Conservation (phyloP, 2,329 filamentous ascomycete species). For the Aspergillus brasiliensis region DNA sequence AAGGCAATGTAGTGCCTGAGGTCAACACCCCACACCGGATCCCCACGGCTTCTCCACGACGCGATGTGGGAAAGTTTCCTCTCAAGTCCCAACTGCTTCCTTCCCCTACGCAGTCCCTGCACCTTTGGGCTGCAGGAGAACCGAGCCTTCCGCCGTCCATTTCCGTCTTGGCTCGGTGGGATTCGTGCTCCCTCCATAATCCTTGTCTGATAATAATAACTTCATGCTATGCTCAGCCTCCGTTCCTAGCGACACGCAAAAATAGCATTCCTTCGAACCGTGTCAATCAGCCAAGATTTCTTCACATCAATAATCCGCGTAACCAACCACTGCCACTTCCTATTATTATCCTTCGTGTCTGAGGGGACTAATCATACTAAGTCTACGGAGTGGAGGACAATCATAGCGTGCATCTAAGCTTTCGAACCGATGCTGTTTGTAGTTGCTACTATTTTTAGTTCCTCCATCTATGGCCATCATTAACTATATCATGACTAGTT, state of each 20-base stretch:
- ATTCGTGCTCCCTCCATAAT: neutral
- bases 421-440: neutral
- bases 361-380: neutral
- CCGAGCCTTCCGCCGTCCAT: neutral
- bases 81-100: neutral
- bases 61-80: neutral
- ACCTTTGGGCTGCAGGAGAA: neutral
- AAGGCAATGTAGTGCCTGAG: neutral
- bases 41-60: conserved; percentile 5
- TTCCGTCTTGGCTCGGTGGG: conserved; percentile 1
- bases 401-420: neutral
- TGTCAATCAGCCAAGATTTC: neutral
- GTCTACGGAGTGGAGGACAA: neutral
- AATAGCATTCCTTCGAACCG: neutral
- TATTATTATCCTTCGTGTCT: neutral
- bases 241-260: neutral
- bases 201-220: neutral
- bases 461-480: neutral
- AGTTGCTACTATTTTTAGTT: neutral
- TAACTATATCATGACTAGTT: too few species aligned
- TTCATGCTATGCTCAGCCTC: neutral
- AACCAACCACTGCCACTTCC: neutral
- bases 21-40: conserved; percentile 7
- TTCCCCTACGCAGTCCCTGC: neutral
- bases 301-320: neutral